phyloP scores from a whole-genome alignment of 148 eudicot genomes.

The Rhododendron molle region DNA sequence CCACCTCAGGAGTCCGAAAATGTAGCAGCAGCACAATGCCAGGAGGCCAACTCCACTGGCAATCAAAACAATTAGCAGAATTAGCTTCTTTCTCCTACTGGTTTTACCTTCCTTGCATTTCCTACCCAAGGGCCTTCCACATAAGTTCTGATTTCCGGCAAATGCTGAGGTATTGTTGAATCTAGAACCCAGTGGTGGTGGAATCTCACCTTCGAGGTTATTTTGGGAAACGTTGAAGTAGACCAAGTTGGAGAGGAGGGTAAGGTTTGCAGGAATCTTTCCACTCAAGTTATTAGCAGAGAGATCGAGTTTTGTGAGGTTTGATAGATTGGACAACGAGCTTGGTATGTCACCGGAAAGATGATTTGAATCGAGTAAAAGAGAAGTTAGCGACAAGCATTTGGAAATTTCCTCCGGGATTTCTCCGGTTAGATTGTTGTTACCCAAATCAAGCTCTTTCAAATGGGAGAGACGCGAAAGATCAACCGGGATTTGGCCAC shows the following conservation, averaged over 20 bases:
- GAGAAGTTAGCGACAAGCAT: slow-evolving; percentile 31
- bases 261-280: slow-evolving; percentile 56
- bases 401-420: slow-evolving; percentile 54
- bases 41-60: slow-evolving; percentile 35
- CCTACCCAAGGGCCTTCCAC: slow-evolving; percentile 45
- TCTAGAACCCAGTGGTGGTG: slow-evolving; percentile 38
- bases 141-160: slow-evolving; percentile 39
- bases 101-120: slow-evolving; percentile 24
- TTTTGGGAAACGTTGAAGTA: slow-evolving; percentile 65
- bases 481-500: slow-evolving; percentile 55
- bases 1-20: slow-evolving; percentile 46
- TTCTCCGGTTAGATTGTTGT: slow-evolving; percentile 51
- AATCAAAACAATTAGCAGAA: slow-evolving; percentile 31
- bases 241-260: slow-evolving; percentile 39
- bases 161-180: slow-evolving; percentile 50
- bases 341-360: slow-evolving; percentile 65
- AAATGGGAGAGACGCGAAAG: slow-evolving; percentile 47
- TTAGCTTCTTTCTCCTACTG: slow-evolving; percentile 26
- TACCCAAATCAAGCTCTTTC: slow-evolving; percentile 52
- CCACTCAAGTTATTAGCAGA: slow-evolving; percentile 67
- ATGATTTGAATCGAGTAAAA: slow-evolving; percentile 46
- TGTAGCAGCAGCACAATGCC: slow-evolving; percentile 45
- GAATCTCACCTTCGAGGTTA: slow-evolving; percentile 74
- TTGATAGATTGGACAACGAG: slow-evolving; percentile 42
- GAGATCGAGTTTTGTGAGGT: slow-evolving; percentile 54